These are phyloP conservation scores for Neostapfia colusana DNA, from an alignment of 176 grass and related monocot species.

Conservation along the genomic window DNA sequence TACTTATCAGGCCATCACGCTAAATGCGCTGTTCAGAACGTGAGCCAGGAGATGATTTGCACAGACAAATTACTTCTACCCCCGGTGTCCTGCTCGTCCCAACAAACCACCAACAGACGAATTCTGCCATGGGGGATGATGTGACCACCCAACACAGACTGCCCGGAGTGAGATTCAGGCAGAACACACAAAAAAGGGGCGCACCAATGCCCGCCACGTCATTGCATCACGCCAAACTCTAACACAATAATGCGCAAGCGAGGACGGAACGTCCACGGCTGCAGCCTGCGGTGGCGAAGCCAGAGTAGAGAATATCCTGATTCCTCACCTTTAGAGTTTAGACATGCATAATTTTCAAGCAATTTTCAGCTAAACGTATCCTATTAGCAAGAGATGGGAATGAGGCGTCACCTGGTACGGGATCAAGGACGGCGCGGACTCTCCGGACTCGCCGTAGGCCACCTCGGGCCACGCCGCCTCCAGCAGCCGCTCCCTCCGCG, in stretches of 20 bases:
- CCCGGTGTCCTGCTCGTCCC: neutral
- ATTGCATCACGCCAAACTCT: neutral
- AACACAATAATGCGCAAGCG: neutral
- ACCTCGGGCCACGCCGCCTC: conserved; percentile 57
- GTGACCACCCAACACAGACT: neutral
- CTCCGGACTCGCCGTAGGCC: conserved; percentile 67
- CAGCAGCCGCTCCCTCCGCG: conserved; percentile 49
- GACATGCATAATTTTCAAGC: too few relatives aligned
- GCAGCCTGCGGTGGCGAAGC: neutral
- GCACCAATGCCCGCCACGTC: neutral
- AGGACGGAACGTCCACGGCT: neutral
- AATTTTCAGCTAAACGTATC: too few relatives aligned
- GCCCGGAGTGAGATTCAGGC: neutral
- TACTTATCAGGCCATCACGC: conserved; percentile 7
- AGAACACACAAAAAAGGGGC: too few relatives aligned
- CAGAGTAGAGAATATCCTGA: too few relatives aligned
- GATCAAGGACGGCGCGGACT: conserved; percentile 37
- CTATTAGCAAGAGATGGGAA: neutral
- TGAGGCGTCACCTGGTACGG: neutral
- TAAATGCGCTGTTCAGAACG: neutral
- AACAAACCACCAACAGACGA: neutral
- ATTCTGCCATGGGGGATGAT: neutral
- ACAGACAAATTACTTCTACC: neutral
- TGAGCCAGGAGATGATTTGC: neutral
- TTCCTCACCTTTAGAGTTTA: too few relatives aligned